Evolutionary conservation across 441 rosid species (phyloP).

Genomic region (California macrophylla): DNA sequence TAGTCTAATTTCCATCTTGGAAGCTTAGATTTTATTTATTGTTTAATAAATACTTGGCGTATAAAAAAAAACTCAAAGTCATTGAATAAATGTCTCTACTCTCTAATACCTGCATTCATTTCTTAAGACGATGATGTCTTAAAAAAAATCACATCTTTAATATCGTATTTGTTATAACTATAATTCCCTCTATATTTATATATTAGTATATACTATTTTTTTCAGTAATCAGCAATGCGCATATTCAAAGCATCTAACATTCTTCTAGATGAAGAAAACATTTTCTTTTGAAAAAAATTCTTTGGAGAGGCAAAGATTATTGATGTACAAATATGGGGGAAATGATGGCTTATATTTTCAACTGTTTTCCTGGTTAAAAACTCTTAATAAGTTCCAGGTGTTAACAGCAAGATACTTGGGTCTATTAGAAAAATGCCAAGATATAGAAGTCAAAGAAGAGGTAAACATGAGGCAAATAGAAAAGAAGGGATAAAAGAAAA

Average conservation of each 20-base stretch:
- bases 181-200: neutral
- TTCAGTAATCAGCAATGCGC: neutral
- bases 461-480: neutral
- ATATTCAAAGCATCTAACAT: neutral
- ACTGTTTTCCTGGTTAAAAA: neutral
- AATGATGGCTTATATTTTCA: neutral
- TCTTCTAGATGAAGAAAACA: neutral
- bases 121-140: neutral
- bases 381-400: neutral
- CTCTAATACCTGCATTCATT: neutral
- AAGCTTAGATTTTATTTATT: too few relatives aligned
- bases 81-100: neutral
- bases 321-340: neutral
- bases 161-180: neutral
- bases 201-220: neutral
- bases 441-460: neutral
- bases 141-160: neutral
- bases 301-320: neutral
- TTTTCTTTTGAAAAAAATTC: neutral
- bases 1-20: too few relatives aligned
- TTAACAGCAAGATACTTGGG: neutral
- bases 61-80: neutral
- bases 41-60: too few relatives aligned
- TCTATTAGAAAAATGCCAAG: neutral
- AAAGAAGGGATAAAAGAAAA: conserved; percentile 2